Evolutionary conservation across 2,329 filamentous ascomycete genomes (phyloP).

Genomic region (Ophiostoma fasciatum): DNA sequence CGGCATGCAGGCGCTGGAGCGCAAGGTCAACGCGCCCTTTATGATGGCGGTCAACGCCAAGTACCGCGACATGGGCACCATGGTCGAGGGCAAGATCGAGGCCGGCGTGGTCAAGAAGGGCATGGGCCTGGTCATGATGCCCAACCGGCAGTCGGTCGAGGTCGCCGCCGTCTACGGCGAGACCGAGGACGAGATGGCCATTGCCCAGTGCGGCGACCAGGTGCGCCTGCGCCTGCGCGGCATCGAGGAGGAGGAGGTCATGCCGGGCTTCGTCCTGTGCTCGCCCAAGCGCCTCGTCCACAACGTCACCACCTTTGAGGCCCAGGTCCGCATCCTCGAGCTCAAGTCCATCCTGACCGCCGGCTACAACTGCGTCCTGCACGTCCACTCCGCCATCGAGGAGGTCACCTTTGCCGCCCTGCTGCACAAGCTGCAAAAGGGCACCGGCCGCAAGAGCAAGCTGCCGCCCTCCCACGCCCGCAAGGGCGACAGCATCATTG

Average conservation of each 20-base stretch:
- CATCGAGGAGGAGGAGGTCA: conserved; percentile 92
- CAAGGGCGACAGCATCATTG: conserved; percentile 72
- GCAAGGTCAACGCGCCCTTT: conserved; percentile 96
- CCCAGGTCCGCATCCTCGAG: conserved; percentile 89
- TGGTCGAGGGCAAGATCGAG: conserved; percentile 96
- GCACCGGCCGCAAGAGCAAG: conserved; percentile 87
- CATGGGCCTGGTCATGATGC: conserved; percentile 82
- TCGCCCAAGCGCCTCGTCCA: conserved; percentile 88
- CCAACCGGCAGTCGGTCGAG: conserved; percentile 69
- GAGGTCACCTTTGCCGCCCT: conserved; percentile 85
- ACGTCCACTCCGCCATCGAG: conserved; percentile 94
- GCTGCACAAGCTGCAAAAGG: conserved; percentile 90
- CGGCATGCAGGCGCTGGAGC: conserved; percentile 51
- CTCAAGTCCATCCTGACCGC: conserved; percentile 87
- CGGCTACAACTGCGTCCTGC: conserved; percentile 94
- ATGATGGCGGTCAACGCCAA: conserved; percentile 97
- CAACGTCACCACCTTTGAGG: conserved; percentile 79
- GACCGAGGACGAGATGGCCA: conserved; percentile 77
- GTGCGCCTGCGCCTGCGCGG: conserved; percentile 83
- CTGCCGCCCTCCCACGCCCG: conserved; percentile 82
- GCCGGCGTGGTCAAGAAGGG: conserved; percentile 88
- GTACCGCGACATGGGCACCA: conserved; percentile 93
- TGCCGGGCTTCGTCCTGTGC: conserved; percentile 91
- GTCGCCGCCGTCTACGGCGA: conserved; percentile 84
- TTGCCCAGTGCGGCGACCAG: conserved; percentile 85